Evolutionary conservation across 2,329 filamentous ascomycete species (phyloP).

Genomic region (Metarhizium brunneum): DNA sequence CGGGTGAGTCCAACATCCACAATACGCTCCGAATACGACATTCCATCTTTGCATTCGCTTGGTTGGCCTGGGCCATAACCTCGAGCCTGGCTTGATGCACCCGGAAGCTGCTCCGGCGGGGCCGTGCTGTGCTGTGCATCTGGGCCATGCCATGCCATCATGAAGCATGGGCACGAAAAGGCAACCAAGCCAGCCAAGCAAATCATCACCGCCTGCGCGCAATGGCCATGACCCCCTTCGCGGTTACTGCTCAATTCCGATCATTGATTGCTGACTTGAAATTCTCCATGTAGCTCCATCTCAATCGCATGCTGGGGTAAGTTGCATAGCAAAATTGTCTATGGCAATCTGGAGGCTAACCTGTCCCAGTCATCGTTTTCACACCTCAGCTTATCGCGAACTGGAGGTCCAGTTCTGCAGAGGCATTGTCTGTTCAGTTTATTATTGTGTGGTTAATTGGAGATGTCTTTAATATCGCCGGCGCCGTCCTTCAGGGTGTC

Average conservation of each 20-base stretch:
- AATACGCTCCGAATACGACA: background rate
- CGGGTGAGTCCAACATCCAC: conserved; percentile 45
- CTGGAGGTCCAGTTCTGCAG: conserved; percentile 74
- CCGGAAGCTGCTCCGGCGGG: background rate
- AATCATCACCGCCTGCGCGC: background rate
- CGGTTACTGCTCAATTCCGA: background rate
- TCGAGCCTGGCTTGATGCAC: background rate
- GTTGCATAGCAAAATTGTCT: conserved; percentile 6
- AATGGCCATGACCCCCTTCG: too few relatives aligned
- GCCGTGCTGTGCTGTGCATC: background rate
- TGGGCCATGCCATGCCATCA: background rate
- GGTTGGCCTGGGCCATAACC: background rate
- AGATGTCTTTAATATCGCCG: conserved; percentile 94
- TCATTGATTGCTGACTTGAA: conserved; percentile 7
- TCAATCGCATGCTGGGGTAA: conserved; percentile 84
- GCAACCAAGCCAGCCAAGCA: background rate
- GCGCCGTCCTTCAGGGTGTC: conserved; percentile 84
- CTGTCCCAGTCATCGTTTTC: conserved; percentile 69
- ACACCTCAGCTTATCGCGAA: conserved; percentile 96
- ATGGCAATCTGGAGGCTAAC: background rate
- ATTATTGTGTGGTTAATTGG: conserved; percentile 87
- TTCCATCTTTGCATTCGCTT: background rate
- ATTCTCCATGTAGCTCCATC: conserved; percentile 55
- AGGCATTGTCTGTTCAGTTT: conserved; percentile 85
- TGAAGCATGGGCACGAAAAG: background rate